Conservation (phyloP, 176 grass and related monocot species). For the Secale cereale region DNA sequence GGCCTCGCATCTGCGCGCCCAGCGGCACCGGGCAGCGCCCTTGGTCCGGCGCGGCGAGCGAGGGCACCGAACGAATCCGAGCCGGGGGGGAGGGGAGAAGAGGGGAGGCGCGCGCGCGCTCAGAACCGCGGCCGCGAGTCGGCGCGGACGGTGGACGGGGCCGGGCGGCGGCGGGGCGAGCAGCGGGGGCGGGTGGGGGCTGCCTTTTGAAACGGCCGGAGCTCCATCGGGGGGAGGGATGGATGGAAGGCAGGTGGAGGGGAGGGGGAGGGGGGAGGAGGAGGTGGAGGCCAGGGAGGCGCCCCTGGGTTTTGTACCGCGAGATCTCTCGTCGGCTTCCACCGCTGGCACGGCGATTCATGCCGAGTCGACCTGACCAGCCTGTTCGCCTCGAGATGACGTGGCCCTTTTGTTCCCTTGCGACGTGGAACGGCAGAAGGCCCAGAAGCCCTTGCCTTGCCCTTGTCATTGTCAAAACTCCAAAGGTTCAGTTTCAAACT, state of each 20-base stretch:
- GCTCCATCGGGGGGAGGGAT: constrained; percentile 31
- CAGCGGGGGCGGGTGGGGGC: neutral
- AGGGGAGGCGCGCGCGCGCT: neutral
- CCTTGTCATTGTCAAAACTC: neutral
- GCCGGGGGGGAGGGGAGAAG: neutral
- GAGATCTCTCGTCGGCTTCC: constrained; percentile 38
- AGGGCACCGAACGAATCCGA: neutral
- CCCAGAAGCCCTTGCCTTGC: neutral
- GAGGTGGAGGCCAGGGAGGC: neutral
- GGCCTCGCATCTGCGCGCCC: constrained; percentile 38
- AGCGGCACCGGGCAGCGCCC: neutral
- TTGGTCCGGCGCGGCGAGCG: neutral
- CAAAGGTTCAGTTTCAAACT: neutral
- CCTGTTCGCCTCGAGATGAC: neutral
- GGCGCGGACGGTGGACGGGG: neutral
- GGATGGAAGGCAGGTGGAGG: neutral
- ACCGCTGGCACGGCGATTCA: constrained; percentile 12
- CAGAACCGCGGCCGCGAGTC: constrained; percentile 13
- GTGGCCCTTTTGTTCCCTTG: constrained; percentile 14
- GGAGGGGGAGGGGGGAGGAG: neutral
- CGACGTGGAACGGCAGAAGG: neutral
- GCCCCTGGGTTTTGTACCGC: constrained; percentile 18
- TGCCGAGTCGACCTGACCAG: constrained; percentile 3
- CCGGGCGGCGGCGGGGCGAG: constrained; percentile 1
- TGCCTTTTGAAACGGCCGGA: constrained; percentile 39